These are phyloP conservation scores for Sanghuangporus baumii DNA, from an alignment of 1,284 basidiomycete species.

Conservation along the genomic window DNA sequence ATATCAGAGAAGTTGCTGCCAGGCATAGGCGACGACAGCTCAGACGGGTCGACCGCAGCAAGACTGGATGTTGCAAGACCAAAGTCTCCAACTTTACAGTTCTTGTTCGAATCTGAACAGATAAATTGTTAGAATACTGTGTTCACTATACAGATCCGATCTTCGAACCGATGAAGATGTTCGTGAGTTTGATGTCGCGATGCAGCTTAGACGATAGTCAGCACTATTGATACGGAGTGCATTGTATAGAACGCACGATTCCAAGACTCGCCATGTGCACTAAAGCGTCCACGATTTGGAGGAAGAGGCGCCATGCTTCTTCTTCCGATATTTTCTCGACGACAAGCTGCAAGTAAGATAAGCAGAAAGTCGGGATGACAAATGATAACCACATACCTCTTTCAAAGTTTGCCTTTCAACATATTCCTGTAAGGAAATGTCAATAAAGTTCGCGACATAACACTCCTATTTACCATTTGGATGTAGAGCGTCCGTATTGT, in stretches of 20 bases:
- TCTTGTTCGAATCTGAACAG: slow-evolving; percentile 71
- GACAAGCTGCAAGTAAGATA: slow-evolving; percentile 47
- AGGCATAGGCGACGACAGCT: slow-evolving; percentile 37
- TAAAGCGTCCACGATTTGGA: slow-evolving; percentile 90
- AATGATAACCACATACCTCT: slow-evolving; percentile 44
- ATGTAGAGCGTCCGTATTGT: slow-evolving; percentile 74
- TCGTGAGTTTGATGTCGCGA: slow-evolving; percentile 88
- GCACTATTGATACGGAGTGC: not conserved
- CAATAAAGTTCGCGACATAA: slow-evolving; percentile 11
- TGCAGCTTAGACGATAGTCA: slow-evolving; percentile 51
- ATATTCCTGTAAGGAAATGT: slow-evolving; percentile 55
- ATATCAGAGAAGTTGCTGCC: slow-evolving; percentile 7
- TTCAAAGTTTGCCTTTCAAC: slow-evolving; percentile 82
- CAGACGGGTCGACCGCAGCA: slow-evolving; percentile 65
- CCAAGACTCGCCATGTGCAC: slow-evolving; percentile 86
- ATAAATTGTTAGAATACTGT: not conserved
- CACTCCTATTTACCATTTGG: slow-evolving; percentile 63
- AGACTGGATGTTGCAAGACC: slow-evolving; percentile 85
- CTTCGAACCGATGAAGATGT: slow-evolving; percentile 80
- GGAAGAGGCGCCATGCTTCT: slow-evolving; percentile 86
- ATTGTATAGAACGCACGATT: slow-evolving; percentile 47
- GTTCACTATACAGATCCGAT: not conserved
- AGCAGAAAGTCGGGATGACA: not conserved
- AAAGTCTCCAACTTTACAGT: slow-evolving; percentile 95
- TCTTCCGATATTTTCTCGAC: slow-evolving; percentile 77